Evolutionary conservation across 2,329 filamentous ascomycete species (phyloP), one percentile per base, ranked within the genome.

Genomic region (Neophaeococcomyces aloes): DNA sequence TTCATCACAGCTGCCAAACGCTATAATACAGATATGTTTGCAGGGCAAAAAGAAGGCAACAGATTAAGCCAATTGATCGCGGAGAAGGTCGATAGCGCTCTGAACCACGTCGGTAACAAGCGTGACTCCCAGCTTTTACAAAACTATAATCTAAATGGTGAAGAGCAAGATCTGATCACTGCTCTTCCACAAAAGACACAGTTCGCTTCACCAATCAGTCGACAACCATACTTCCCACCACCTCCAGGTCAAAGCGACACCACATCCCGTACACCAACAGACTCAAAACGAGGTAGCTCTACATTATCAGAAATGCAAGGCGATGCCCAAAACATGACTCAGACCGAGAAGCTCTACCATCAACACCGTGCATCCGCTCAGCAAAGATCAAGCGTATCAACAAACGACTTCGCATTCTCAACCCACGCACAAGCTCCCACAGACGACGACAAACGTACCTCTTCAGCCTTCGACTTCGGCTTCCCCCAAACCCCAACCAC

Each of bases 401-500:
- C 40, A n/a, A 35, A 27, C 18, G 40, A 35, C 21, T 36, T n/a
- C 13, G 31, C 33, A 2, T 7, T 29, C 14, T 29, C 40, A 23
- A 14, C 19, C 8, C 10, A 18, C 19, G 18, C 40, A 10, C 34
- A 21, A 15, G 32, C 30, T 11, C n/a, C n/a, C n/a, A 23, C 11
- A 4, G 29, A 44, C 3, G 5, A n/a, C 8, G 23, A 25, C 27
- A 23, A 29, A 5, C 31, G 33, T n/a, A n/a, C n/a, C 14, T 53
- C 46, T 25, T 50, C 53, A 38, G 31, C 27, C 34, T 83, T 84
- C 56, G 79, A 84, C 55, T 85, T 85, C 58, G 86, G 86, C 14
- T 93, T 93, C 63, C 82, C 85, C 1, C 76, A 78, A 48, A 88
- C 86, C 19, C 86, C 87, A 6, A 88, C 85, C 1, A 81, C 88